A percentile compares a stretch with the other conserved stretches of the same genome.
Evolutionary conservation across 495 filamentous ascomycete genomes (phyloP).

Genomic region (Pseudomonodictys pantanalensis): DNA sequence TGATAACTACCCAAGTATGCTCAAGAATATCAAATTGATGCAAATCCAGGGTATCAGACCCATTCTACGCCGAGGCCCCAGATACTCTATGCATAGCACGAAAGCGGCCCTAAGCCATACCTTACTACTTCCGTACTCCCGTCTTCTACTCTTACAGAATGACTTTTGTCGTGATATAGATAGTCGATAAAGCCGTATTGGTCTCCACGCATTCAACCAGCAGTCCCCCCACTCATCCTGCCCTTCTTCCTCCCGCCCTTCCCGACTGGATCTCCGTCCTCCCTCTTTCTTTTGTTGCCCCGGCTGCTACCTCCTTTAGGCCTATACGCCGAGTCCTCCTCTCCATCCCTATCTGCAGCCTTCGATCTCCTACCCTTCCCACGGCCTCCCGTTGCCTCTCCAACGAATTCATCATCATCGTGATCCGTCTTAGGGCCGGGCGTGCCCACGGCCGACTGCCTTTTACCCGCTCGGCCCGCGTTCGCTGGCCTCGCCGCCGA

Average conservation of each 20-base stretch:
- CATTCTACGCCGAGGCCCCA: no score
- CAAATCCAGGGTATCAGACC: no score
- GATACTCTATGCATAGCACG: no score
- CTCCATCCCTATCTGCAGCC: conserved; percentile 18
- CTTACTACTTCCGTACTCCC: no score
- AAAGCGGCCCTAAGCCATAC: no score
- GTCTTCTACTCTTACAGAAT: no score
- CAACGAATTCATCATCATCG: conserved; percentile 55
- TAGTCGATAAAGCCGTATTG: no score
- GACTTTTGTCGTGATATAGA: no score
- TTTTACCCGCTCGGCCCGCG: conserved; percentile 24
- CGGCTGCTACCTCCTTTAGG: conserved; percentile 43
- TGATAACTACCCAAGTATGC: no score
- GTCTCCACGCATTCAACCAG: no score
- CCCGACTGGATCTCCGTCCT: conserved; percentile 44
- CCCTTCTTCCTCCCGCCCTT: conserved; percentile 38
- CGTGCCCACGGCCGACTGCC: conserved; percentile 21
- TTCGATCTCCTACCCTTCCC: conserved; percentile 57
- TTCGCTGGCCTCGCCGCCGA: conserved; percentile 24
- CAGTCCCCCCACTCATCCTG: conserved; percentile 18
- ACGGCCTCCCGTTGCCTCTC: conserved; percentile 44
- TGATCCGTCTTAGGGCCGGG: conserved; percentile 47
- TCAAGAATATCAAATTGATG: no score
- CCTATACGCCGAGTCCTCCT: conserved; percentile 56
- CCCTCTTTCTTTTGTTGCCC: conserved; percentile 64